These are phyloP conservation scores for Sporobolomyces phaffii DNA, from an alignment of 768 basidiomycete species.

Conservation along the genomic window DNA sequence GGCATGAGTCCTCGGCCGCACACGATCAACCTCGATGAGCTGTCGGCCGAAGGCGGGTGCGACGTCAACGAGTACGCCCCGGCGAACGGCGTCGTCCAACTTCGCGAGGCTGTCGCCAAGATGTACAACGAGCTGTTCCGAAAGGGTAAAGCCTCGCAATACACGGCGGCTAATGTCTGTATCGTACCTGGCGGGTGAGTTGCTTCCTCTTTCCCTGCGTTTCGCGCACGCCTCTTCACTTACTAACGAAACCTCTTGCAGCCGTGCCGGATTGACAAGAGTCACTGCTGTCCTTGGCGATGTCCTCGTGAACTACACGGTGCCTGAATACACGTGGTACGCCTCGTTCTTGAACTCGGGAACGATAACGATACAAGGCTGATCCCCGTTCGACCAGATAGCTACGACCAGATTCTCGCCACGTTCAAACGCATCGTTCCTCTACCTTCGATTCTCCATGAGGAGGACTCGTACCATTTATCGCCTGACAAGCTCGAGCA, in stretches of 20 bases:
- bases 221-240: too few relatives aligned
- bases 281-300: constrained; percentile 79
- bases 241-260: neutral
- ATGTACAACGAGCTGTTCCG: constrained; percentile 85
- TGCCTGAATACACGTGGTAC: constrained; percentile 85
- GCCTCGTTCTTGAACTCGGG: constrained; percentile 46
- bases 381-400: neutral
- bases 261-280: constrained; percentile 68
- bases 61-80: constrained; percentile 63
- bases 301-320: constrained; percentile 59
- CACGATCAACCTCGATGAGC: constrained; percentile 13
- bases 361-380: neutral
- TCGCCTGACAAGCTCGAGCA: constrained; percentile 64
- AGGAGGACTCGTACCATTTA: constrained; percentile 30
- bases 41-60: constrained; percentile 49
- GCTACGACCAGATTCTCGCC: constrained; percentile 39
- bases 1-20: constrained; percentile 8
- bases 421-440: constrained; percentile 38
- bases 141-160: constrained; percentile 69
- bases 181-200: constrained; percentile 86
- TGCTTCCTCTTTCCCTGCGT: neutral
- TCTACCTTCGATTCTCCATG: constrained; percentile 36
- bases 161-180: constrained; percentile 73
- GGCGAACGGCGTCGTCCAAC: constrained; percentile 77
- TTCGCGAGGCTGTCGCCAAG: constrained; percentile 82